phyloP scores from a whole-genome alignment of 2,329 filamentous ascomycete species.

The Tolypocladium ophioglossoides region DNA sequence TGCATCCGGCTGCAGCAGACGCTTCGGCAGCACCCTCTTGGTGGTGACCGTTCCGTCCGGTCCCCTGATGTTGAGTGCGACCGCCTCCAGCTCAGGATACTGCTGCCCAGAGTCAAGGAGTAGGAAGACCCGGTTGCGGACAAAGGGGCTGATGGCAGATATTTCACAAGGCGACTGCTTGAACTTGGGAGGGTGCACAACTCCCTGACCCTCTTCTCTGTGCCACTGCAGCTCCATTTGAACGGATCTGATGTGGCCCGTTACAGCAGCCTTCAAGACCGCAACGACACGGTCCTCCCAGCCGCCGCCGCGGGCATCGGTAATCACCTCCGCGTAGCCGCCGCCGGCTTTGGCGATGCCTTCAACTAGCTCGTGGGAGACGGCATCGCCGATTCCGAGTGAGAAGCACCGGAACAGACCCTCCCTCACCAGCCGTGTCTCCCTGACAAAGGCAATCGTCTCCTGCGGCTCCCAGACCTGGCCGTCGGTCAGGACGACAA shows the following conservation, averaged over 20 bases:
- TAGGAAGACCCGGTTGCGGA: background rate
- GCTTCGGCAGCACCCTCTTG: conserved; percentile 1
- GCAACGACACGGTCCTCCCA: conserved; percentile 3
- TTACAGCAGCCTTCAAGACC: background rate
- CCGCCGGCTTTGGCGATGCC: conserved; percentile 47
- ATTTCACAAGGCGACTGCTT: conserved; percentile 1
- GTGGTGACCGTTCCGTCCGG: background rate
- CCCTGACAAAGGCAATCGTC: background rate
- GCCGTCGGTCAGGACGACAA: conserved; percentile 4
- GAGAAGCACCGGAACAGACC: conserved; percentile 43
- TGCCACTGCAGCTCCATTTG: background rate
- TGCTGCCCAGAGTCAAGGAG: conserved; percentile 1
- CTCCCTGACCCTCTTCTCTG: background rate
- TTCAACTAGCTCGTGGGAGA: conserved; percentile 46
- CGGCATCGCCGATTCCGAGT: conserved; percentile 42
- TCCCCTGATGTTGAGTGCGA: background rate
- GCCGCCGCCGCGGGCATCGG: background rate
- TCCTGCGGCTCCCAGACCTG: conserved; percentile 2
- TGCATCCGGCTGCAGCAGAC: background rate
- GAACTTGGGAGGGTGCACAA: background rate
- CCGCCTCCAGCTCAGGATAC: background rate
- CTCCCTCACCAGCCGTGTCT: background rate
- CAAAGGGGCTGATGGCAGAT: conserved; percentile 1
- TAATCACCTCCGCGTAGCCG: conserved; percentile 32
- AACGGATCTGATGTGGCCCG: background rate